These are phyloP conservation scores for Eucalyptus marginata DNA, from an alignment of 345 rosid species.

Conservation along the genomic window DNA sequence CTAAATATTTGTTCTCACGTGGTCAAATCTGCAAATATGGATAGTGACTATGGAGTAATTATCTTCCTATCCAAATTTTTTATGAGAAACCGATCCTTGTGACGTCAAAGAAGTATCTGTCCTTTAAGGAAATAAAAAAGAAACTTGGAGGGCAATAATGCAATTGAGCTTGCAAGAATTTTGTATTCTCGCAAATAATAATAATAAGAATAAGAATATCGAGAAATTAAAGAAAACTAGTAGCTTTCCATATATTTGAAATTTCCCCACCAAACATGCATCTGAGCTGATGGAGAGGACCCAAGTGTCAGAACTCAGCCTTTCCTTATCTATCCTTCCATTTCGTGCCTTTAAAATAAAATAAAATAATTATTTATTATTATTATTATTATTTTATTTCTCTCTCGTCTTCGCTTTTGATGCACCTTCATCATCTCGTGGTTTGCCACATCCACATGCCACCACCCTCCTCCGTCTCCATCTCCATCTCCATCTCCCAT, in stretches of 20 bases:
- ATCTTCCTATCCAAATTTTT: too few relatives aligned
- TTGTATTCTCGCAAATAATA: background rate
- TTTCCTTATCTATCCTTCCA: background rate
- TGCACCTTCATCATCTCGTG: background rate
- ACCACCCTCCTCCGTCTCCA: background rate
- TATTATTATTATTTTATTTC: background rate
- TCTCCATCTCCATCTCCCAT: background rate
- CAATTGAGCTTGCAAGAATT: background rate
- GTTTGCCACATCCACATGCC: background rate
- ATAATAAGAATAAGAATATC: background rate
- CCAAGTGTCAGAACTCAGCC: background rate
- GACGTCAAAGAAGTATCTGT: too few relatives aligned
- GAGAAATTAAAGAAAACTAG: background rate
- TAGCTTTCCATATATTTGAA: too few relatives aligned
- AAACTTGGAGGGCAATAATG: background rate
- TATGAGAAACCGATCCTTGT: too few relatives aligned
- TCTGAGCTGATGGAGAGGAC: background rate
- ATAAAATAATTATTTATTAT: too few relatives aligned
- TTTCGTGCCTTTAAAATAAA: background rate
- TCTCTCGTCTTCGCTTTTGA: background rate
- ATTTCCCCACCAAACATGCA: background rate
- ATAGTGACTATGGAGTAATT: background rate
- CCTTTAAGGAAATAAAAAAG: background rate
- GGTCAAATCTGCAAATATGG: background rate
- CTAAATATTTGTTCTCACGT: background rate